These are phyloP conservation scores for Erodium moschatum DNA, from an alignment of 441 rosid species.

Conservation along the genomic window DNA sequence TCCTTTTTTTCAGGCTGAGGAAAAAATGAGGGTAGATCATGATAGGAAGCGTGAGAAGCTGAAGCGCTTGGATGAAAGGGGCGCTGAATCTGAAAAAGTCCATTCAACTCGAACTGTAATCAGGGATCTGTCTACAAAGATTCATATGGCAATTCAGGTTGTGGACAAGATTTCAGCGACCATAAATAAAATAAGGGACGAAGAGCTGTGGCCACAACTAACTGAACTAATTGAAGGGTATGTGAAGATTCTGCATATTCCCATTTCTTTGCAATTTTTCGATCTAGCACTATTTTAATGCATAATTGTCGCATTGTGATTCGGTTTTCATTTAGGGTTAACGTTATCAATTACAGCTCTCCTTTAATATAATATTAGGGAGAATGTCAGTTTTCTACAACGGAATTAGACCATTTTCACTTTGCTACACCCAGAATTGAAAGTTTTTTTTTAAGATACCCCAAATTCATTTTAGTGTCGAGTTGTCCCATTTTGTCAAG, in stretches of 20 bases:
- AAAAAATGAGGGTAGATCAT: conserved; percentile 67
- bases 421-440: too few species aligned
- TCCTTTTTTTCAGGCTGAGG: conserved; percentile 54
- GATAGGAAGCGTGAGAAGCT: conserved; percentile 64
- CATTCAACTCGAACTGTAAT: conserved; percentile 44
- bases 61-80: conserved; percentile 62
- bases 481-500: too few species aligned
- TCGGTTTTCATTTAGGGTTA: not conserved
- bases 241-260: conserved; percentile 13
- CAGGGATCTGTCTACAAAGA: conserved; percentile 64
- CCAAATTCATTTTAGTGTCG: too few species aligned
- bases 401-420: too few species aligned
- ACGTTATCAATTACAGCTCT: not conserved
- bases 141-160: conserved; percentile 74
- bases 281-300: not conserved
- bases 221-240: conserved; percentile 85
- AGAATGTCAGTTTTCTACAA: too few species aligned
- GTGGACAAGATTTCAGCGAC: conserved; percentile 77
- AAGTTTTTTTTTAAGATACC: too few species aligned
- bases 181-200: conserved; percentile 85
- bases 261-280: conserved; percentile 4
- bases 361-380: too few species aligned
- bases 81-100: conserved; percentile 65
- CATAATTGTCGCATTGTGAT: not conserved
- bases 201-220: conserved; percentile 90